A percentile compares a stretch with the other conserved stretches of the same genome.
Conservation (phyloP, 805 yeast genomes). For the Ogataea glucozyma region DNA sequence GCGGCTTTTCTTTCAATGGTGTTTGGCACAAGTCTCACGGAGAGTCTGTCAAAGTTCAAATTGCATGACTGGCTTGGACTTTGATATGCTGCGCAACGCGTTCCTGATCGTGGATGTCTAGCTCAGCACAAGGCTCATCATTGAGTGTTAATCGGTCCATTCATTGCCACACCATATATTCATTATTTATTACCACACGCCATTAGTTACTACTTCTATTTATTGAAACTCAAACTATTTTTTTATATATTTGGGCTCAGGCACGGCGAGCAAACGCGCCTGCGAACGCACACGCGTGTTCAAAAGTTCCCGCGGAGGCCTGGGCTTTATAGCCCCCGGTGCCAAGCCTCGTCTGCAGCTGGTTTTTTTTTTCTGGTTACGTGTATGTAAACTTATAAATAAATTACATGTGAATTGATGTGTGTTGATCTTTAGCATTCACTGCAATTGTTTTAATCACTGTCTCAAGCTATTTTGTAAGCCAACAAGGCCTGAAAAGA, state of each 20-base stretch:
- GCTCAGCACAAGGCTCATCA: no score
- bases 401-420: neutral
- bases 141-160: no score
- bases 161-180: no score
- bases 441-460: no score
- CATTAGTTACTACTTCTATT: no score
- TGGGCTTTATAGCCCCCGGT: neutral
- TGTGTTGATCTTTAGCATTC: neutral
- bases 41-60: conserved; percentile 25
- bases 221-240: no score
- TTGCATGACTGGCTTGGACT: neutral
- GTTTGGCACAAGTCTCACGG: conserved; percentile 36
- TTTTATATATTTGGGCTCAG: no score
- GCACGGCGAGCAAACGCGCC: no score
- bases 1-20: conserved; percentile 33
- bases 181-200: no score
- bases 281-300: neutral
- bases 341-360: conserved; percentile 4
- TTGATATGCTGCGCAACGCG: no score
- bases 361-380: conserved; percentile 8
- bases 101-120: no score
- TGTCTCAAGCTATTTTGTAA: neutral
- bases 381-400: conserved; percentile 15
- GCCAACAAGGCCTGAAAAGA: neutral
- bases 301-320: conserved; percentile 4